Base-by-base conservation (phyloP, 2,329 filamentous ascomycete genomes). In the Mariannaea sp. region DNA sequence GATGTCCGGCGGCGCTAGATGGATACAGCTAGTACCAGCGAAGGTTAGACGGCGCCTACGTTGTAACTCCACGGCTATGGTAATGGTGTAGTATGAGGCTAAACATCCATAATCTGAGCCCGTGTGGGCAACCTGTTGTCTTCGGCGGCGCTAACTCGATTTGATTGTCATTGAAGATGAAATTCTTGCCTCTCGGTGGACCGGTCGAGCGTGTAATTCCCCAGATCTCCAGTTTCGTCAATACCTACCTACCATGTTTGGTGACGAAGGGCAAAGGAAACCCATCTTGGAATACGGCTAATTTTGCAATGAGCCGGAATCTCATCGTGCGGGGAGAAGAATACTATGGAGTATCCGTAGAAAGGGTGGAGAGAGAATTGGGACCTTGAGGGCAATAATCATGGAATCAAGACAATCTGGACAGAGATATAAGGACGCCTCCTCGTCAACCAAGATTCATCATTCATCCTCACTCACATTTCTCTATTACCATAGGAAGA, bases 141-240 rank as follows among this genome's bases (percentile, higher is more conserved):
- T 1, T 1, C 64, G 64, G 60, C 64, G 64, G 58, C n/a, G 16
- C 64, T 66, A 66, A 22, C 64, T 42, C 7, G 13, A 55, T 62
- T 33, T 9, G 22, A n/a, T 32, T 6, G 1, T 1, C 48, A 51
- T 60, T 30, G 42, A 57, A 40, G 52, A 53, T 59, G 61, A 65
- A 66, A 61, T 39, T 60, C 48, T 55, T 53, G 30, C 64, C 61
- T 54, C 48, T 24, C 13, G n/a, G 42, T 54, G 53, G 49, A 55
- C 55, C 60, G 56, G 17, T 22, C 17, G 16, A 20, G 13, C 29
- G 22, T 33, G 6, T 46, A 42, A 32, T 53, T 46, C 51, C 57
- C 62, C 59, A 62, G 57, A 60, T 57, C 47, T 65, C 53, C 51
- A 51, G 59, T 51, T 54, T 42, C 22, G 33, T 54, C 54, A 57